Conservation (phyloP, 2,329 filamentous ascomycete species). For the Pestalotiopsis sp. region DNA sequence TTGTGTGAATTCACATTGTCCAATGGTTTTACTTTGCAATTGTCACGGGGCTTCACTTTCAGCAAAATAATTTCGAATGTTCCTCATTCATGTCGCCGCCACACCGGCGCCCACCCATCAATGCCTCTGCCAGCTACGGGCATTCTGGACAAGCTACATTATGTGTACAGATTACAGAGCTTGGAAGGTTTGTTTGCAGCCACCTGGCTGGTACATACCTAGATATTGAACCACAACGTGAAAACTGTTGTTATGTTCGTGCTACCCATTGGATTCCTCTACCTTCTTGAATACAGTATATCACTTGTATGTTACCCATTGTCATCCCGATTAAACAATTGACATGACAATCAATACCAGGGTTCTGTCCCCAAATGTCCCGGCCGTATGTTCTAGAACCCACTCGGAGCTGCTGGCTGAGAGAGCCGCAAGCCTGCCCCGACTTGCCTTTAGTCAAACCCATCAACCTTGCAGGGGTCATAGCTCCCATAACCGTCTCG, state of each 20-base stretch:
- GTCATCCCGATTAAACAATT: not conserved
- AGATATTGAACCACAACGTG: not conserved
- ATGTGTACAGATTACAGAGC: constrained; percentile 3
- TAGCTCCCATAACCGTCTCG: not conserved
- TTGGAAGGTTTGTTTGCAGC: not conserved
- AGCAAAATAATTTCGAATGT: not conserved
- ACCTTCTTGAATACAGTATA: not conserved
- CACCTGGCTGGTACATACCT: not conserved
- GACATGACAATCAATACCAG: not conserved
- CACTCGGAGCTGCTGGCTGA: not conserved
- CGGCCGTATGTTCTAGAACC: not conserved
- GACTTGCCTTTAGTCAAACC: not conserved
- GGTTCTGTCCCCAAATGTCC: not conserved
- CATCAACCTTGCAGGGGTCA: not conserved
- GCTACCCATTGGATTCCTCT: not conserved
- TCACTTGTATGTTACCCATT: constrained; percentile 36
- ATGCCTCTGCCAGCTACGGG: not conserved
- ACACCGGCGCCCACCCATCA: not conserved
- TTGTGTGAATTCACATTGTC: not conserved
- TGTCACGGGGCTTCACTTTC: not conserved
- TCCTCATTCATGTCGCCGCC: not conserved
- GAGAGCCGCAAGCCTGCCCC: not conserved
- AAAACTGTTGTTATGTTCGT: too few relatives aligned
- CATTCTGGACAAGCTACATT: not conserved
- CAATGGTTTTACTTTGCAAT: not conserved